Evolutionary conservation across 2,329 filamentous ascomycete genomes (phyloP).

Genomic region (Penicillium griseofulvum): DNA sequence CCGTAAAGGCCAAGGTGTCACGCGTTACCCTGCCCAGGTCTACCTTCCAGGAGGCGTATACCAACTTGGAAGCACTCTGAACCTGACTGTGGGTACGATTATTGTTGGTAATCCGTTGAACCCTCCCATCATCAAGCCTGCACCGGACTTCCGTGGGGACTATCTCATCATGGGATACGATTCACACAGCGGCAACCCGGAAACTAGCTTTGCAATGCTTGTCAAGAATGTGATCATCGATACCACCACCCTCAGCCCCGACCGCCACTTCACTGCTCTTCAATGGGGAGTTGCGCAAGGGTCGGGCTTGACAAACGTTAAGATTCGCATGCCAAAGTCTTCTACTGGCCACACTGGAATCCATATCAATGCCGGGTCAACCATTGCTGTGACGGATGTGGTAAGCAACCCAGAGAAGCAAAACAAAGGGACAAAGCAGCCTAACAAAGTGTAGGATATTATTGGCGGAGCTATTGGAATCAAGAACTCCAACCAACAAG

Average conservation of each 20-base stretch:
- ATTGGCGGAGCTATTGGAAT: conserved; percentile 30
- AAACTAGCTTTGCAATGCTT: conserved; percentile 33
- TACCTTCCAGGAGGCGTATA: conserved; percentile 31
- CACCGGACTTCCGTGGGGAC: conserved; percentile 24
- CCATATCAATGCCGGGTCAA: conserved; percentile 24
- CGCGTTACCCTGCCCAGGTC: conserved; percentile 29
- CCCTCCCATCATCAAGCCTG: conserved; percentile 30
- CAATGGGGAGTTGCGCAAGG: conserved; percentile 38
- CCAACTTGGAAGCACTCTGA: conserved; percentile 23
- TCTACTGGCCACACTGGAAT: conserved; percentile 31
- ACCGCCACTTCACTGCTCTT: conserved; percentile 25
- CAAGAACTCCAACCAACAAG: conserved; percentile 32
- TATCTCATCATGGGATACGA: conserved; percentile 31
- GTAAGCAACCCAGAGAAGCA: conserved; percentile 10
- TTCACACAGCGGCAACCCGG: conserved; percentile 19
- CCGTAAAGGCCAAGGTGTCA: conserved; percentile 25
- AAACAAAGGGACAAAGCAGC: not conserved
- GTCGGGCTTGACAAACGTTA: conserved; percentile 32
- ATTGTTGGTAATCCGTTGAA: conserved; percentile 34
- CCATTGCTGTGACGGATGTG: conserved; percentile 28
- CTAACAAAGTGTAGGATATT: conserved; percentile 22
- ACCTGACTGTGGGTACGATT: conserved; percentile 30
- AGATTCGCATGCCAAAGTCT: conserved; percentile 33
- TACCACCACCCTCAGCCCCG: conserved; percentile 22
- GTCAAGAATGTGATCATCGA: conserved; percentile 36